Conservation (phyloP, 2,329 filamentous ascomycete genomes). For the Didymella sp. region DNA sequence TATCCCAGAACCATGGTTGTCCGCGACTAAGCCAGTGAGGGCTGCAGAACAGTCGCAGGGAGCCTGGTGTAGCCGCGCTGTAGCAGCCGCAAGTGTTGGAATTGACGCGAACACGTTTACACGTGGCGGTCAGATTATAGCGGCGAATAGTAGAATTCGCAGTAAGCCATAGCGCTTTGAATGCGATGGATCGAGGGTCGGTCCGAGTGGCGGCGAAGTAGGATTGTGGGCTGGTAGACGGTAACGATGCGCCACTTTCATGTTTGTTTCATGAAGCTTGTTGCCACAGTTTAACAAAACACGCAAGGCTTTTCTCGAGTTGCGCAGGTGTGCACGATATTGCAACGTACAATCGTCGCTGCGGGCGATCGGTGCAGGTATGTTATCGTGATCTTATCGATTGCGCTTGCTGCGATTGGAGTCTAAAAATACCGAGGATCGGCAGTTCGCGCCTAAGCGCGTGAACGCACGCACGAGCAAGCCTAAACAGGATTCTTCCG, state of each 20-base stretch:
- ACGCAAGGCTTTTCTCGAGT: background rate
- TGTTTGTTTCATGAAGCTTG: background rate
- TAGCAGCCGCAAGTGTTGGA: slow-evolving; percentile 17
- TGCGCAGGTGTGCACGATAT: background rate
- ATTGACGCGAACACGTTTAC: slow-evolving; percentile 11
- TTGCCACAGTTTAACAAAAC: background rate
- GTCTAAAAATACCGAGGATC: slow-evolving; percentile 20
- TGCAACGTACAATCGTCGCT: background rate
- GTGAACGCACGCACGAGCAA: slow-evolving; percentile 16
- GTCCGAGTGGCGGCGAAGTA: slow-evolving; percentile 5
- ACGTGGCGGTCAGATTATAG: slow-evolving; percentile 28
- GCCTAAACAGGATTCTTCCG: slow-evolving; percentile 9
- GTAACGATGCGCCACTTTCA: background rate
- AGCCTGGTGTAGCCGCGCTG: slow-evolving; percentile 26
- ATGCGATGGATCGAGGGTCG: background rate
- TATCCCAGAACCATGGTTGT: slow-evolving; percentile 17
- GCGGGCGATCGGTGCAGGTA: slow-evolving; percentile 19
- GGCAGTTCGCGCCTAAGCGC: slow-evolving; percentile 28
- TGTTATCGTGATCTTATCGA: slow-evolving; percentile 25
- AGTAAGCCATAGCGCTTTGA: slow-evolving; percentile 11
- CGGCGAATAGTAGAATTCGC: background rate
- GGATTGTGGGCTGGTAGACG: slow-evolving; percentile 3
- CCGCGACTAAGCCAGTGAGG: slow-evolving; percentile 22
- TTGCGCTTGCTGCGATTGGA: slow-evolving; percentile 16
- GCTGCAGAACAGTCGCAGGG: slow-evolving; percentile 4